Base-by-base conservation (phyloP, 495 filamentous ascomycete genomes). In the Talaromyces thailandensis region DNA sequence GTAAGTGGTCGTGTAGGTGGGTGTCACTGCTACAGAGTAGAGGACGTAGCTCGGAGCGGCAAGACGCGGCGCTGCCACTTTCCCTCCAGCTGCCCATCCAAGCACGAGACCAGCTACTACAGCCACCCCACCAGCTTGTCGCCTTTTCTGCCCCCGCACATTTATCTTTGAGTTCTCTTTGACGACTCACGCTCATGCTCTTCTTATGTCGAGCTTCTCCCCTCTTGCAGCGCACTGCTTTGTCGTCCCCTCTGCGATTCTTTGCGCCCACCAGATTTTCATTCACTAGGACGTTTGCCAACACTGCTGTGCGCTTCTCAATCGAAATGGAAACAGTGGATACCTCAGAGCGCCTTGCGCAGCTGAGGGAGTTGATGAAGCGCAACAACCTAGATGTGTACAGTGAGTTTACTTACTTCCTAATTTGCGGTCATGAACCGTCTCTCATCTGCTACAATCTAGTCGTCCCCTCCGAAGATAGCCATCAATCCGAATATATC, bases 401-500 rank as follows among this genome's bases (percentile, higher is more conserved):
- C 78, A 89, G 95, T 98, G 89, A 75, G 52, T 58, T 56, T 56
- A 26, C 29, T 50, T 14, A 29, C 43, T 24, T 45, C 57, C 50
- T 40, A 52, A 26, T 43, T 64, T 69, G 65, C 64, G 73, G 29
- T 64, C 61, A 25, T 35, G 58, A 51, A 62, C 29, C 8, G 18
- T 61, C 50, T 12, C 68, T 67, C 53, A 70, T 61, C 8, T 2
- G 11, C 37, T 18, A n/a, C 23, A 26, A 61, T 51, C 18, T 65
- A 99, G 94, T 99, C 71, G 84, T 98, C 21, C 95, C 95, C 9
- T 96, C 93, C 43, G 94, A 98, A 84, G 95, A 99, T 76, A 92
- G 89, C 73, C 95, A 99, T 71, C 88, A 93, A 67, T 97, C 93
- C 66, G 95, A 99, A 78, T 99, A 98, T 74, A 96, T 96, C 72